Conservation (phyloP, 495 filamentous ascomycete species). For the Penicillium simplicissimum region DNA sequence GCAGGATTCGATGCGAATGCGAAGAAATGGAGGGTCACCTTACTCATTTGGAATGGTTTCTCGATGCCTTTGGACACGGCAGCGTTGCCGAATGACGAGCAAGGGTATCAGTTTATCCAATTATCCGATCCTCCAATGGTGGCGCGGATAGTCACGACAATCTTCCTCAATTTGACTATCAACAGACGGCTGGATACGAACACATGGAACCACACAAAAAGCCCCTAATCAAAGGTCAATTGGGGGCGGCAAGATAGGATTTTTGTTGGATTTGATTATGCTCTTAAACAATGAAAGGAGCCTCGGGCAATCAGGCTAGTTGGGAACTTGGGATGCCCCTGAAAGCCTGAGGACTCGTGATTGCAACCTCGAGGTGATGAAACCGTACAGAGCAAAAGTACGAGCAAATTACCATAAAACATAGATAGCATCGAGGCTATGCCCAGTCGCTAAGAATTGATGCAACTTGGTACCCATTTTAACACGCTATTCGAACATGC, state of each 20-base stretch:
- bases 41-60: background rate
- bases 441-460: background rate
- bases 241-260: no score
- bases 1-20: background rate
- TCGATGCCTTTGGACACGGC: background rate
- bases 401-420: background rate
- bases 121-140: background rate
- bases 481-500: background rate
- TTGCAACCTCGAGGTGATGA: background rate
- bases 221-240: no score
- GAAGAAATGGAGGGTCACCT: background rate
- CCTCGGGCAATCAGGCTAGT: background rate
- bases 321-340: background rate
- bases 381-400: background rate
- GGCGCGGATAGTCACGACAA: no score
- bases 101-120: background rate
- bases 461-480: background rate
- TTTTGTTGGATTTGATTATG: background rate
- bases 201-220: no score
- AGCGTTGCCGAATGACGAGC: background rate
- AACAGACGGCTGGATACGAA: no score
- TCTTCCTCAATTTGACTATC: no score
- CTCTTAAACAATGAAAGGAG: background rate
- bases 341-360: background rate
- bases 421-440: background rate